A percentile compares a stretch with the other conserved stretches of the same genome.
These are phyloP conservation scores for Sporothrix inflata DNA, from an alignment of 2,329 filamentous ascomycete genomes.

Conservation along the genomic window DNA sequence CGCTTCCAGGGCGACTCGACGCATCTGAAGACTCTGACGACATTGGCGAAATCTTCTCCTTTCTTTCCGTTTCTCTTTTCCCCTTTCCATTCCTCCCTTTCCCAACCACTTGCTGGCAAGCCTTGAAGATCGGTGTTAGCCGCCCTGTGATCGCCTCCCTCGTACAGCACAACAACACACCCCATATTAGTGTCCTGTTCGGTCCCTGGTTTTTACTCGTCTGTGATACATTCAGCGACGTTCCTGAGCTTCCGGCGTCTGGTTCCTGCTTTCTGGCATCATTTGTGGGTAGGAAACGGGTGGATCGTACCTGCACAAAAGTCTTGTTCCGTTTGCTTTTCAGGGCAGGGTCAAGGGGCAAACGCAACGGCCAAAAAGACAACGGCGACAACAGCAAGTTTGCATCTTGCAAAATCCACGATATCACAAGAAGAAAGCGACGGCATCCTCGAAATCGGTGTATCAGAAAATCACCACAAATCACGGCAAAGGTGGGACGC, in stretches of 20 bases:
- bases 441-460: not conserved
- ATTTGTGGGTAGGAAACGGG: not conserved
- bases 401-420: not conserved
- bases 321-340: not conserved
- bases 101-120: not conserved
- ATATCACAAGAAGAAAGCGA: not conserved
- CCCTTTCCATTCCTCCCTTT: not conserved
- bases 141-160: constrained; percentile 10
- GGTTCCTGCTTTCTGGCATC: constrained; percentile 3
- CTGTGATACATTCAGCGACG: constrained; percentile 7
- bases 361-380: not conserved
- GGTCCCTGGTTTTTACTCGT: constrained; percentile 2
- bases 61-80: not conserved
- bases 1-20: not conserved
- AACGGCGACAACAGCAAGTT: not conserved
- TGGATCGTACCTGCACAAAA: not conserved
- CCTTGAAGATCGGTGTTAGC: constrained; percentile 18
- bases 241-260: not conserved
- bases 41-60: not conserved
- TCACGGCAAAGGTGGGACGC: not conserved
- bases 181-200: not conserved
- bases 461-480: not conserved
- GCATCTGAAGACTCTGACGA: not conserved
- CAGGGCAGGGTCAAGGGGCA: not conserved
- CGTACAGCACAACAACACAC: not conserved